Evolutionary conservation across 2,329 filamentous ascomycete genomes (phyloP).

Genomic region (Neofusicoccum parvum): DNA sequence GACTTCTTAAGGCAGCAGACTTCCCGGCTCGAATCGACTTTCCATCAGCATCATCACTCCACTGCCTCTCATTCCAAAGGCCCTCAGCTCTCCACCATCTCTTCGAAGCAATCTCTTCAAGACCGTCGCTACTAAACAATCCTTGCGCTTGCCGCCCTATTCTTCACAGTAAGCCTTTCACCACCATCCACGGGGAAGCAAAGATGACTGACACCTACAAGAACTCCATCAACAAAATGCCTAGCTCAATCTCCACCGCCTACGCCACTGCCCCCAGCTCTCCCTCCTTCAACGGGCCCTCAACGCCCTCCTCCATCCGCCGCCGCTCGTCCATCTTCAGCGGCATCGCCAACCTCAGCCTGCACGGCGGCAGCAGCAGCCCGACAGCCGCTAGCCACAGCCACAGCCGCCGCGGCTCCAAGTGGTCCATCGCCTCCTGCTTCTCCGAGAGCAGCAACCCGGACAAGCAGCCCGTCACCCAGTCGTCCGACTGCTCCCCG

Average conservation of each 20-base stretch:
- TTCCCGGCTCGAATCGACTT: neutral
- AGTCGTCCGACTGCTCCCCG: neutral
- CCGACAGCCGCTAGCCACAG: neutral
- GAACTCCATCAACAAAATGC: neutral
- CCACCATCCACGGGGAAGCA: too few relatives aligned
- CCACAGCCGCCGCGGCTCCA: constrained; percentile 5
- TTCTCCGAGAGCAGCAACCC: constrained; percentile 7
- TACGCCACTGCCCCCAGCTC: constrained; percentile 23
- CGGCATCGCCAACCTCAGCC: constrained; percentile 22
- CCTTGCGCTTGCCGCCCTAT: neutral
- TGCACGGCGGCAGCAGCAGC: neutral
- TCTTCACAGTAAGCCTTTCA: neutral
- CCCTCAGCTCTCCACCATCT: neutral
- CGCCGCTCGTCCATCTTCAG: constrained; percentile 22
- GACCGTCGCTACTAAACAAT: neutral
- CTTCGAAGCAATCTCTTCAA: neutral
- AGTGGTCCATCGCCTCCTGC: constrained; percentile 5
- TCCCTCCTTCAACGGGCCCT: neutral
- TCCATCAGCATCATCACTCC: neutral
- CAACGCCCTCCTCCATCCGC: neutral
- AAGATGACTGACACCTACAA: neutral
- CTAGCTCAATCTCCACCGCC: constrained; percentile 8
- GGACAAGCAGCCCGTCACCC: neutral
- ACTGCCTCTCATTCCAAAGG: neutral
- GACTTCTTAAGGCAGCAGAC: neutral